Base-by-base conservation (phyloP, 768 basidiomycete genomes). In the Phlebiopsis flavidoalba region DNA sequence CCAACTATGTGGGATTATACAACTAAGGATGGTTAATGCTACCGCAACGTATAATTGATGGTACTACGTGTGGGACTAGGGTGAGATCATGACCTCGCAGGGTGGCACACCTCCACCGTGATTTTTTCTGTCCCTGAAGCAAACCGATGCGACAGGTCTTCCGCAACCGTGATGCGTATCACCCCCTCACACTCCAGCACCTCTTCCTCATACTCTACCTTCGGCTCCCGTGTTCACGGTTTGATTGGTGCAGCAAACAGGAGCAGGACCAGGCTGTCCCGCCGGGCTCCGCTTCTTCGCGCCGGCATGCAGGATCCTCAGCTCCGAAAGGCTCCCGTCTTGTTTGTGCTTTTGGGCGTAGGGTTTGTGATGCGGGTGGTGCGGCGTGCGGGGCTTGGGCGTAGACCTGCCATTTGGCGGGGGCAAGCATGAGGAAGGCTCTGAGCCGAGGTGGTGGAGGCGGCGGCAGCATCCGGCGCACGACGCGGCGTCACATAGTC, bases 81-180 rank as follows among this genome's bases (percentile, higher is more conserved):
- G 35, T 59, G 19, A 36, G 21, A 21, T 43, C 19, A 43, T 7
- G 10, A 33, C 21, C 43, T 36, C 52, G 35, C 11, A 12, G 59
- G 58, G 46, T 67, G 67, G 48, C 62, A 59, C 14, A 68, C 50
- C 35, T 49, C 55, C 6, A 68, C 46, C 8, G 51, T 53, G 26
- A 65, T 61, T 46, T 61, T 46, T 56, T 60, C 51, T 65, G 65
- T 1, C 67, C 54, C 60, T 68, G 40, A 63, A 51, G 21, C n/a
- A n/a, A 51, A 58, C n/a, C 61, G 45, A 40, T 68, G 67, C 51
- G 65, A 60, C 5, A 33, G n/a, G 40, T 66, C 65, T 14, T 57
- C 60, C 53, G 56, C 52, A 4, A 53, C 64, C 5, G 33, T 58
- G 49, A 65, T 58, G 14, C 49, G 51, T 22, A 68, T 40, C 31